Conservation (phyloP, 192 early-diverging fungal genomes). For the Coemansia biformis region DNA sequence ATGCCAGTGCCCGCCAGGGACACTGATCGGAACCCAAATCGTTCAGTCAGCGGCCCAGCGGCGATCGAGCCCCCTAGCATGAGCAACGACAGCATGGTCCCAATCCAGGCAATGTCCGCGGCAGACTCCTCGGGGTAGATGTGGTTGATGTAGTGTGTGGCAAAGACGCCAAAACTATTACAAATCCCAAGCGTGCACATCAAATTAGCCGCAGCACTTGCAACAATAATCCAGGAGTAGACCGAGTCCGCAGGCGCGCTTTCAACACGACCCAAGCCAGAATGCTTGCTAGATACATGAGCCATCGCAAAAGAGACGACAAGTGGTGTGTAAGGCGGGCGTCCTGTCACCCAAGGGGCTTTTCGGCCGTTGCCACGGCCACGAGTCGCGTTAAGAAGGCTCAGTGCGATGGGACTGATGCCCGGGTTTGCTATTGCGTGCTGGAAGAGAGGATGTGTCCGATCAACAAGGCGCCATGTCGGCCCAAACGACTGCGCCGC, state of each 20-base stretch:
- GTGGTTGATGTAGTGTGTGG: slow-evolving; percentile 38
- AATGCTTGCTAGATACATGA: too few relatives aligned
- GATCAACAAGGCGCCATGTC: too few relatives aligned
- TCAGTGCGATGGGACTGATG: too few relatives aligned
- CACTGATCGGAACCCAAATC: slow-evolving; percentile 27
- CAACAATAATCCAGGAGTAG: slow-evolving; percentile 43
- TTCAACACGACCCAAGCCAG: too few relatives aligned
- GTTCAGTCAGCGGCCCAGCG: slow-evolving; percentile 32
- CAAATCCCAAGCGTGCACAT: slow-evolving; percentile 35
- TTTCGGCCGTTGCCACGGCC: too few relatives aligned
- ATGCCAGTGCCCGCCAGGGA: slow-evolving; percentile 18
- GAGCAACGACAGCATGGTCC: slow-evolving; percentile 28
- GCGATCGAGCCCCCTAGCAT: slow-evolving; percentile 31
- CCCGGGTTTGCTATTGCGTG: too few relatives aligned
- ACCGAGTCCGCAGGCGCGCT: slow-evolving; percentile 12
- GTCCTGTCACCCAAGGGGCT: too few relatives aligned
- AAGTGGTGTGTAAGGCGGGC: too few relatives aligned
- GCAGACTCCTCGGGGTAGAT: slow-evolving; percentile 24
- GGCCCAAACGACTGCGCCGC: too few relatives aligned
- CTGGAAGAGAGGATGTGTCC: too few relatives aligned
- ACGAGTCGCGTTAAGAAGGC: too few relatives aligned
- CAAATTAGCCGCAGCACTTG: slow-evolving; percentile 20
- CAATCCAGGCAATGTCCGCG: slow-evolving; percentile 37
- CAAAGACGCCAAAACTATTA: slow-evolving; percentile 43
- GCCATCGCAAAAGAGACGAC: too few relatives aligned